Conservation (phyloP, 1,139 yeast genomes). For the Saccharomyces hybrid region DNA sequence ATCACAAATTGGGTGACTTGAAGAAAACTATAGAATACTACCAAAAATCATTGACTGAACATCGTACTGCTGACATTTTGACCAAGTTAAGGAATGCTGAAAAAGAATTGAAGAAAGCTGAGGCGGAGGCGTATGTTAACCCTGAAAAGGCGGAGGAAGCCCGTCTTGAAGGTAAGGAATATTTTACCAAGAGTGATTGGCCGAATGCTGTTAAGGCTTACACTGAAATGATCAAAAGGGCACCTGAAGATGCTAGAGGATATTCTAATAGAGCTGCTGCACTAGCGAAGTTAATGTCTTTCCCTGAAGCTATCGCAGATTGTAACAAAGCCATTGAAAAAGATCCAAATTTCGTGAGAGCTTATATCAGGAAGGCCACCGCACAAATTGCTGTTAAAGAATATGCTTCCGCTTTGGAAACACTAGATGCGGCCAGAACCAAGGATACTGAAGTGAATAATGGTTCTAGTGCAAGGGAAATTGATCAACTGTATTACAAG, state of each 20-base stretch:
- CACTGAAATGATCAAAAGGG: constrained; percentile 91
- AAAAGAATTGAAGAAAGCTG: constrained; percentile 72
- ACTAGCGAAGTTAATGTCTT: constrained; percentile 84
- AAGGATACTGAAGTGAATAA: constrained; percentile 60
- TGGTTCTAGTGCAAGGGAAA: constrained; percentile 60
- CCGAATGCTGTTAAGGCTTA: constrained; percentile 94
- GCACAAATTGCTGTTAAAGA: constrained; percentile 91
- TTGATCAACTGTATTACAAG: constrained; percentile 73
- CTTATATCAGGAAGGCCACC: constrained; percentile 93
- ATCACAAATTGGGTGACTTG: constrained; percentile 68
- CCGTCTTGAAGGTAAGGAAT: constrained; percentile 84
- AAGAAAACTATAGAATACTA: constrained; percentile 68
- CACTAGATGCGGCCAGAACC: constrained; percentile 69
- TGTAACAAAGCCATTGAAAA: constrained; percentile 83
- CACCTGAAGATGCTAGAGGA: constrained; percentile 94
- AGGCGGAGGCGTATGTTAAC: constrained; percentile 70
- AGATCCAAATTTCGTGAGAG: constrained; percentile 87
- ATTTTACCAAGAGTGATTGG: constrained; percentile 89
- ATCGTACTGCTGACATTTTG: constrained; percentile 90
- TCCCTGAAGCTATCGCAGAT: constrained; percentile 93
- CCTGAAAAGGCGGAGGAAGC: constrained; percentile 96
- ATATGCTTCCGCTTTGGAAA: constrained; percentile 72
- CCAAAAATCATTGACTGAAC: constrained; percentile 92
- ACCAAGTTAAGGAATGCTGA: constrained; percentile 83
- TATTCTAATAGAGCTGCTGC: constrained; percentile 98